A percentile compares a stretch with the other conserved stretches of the same genome.
Conservation (phyloP, 768 basidiomycete species). For the Leccinum arenicola region DNA sequence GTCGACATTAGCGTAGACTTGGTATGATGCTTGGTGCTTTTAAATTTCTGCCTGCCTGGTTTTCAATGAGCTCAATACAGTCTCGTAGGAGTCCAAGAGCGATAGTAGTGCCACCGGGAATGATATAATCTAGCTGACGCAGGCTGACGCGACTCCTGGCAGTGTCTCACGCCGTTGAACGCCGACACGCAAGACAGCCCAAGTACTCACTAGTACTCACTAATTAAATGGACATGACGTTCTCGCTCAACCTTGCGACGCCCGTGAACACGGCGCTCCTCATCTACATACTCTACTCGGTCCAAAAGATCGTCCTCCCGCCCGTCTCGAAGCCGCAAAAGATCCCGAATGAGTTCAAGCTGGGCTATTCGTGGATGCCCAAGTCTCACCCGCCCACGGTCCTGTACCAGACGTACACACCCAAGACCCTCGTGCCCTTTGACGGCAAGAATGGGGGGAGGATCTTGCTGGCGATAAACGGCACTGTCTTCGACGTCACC, state of each 20-base stretch:
- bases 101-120: too few species aligned
- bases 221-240: conserved; percentile 19
- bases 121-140: too few species aligned
- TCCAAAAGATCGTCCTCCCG: conserved; percentile 73
- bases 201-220: too few species aligned
- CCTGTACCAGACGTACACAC: conserved; percentile 75
- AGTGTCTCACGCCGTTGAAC: too few species aligned
- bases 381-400: conserved; percentile 75
- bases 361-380: conserved; percentile 92
- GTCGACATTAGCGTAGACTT: too few species aligned
- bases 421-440: conserved; percentile 69
- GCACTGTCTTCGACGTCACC: conserved; percentile 91
- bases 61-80: too few species aligned
- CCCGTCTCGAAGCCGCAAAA: conserved; percentile 46
- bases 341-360: conserved; percentile 69
- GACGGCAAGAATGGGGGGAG: conserved; percentile 61
- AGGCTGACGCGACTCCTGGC: too few species aligned
- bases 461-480: conserved; percentile 84
- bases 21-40: too few species aligned
- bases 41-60: too few species aligned
- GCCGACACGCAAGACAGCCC: too few species aligned
- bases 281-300: conserved; percentile 74
- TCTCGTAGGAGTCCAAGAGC: too few species aligned
- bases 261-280: conserved; percentile 79
- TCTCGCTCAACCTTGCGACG: conserved; percentile 56